Conservation (phyloP, 257 asterid species). For the Misopates orontium region DNA sequence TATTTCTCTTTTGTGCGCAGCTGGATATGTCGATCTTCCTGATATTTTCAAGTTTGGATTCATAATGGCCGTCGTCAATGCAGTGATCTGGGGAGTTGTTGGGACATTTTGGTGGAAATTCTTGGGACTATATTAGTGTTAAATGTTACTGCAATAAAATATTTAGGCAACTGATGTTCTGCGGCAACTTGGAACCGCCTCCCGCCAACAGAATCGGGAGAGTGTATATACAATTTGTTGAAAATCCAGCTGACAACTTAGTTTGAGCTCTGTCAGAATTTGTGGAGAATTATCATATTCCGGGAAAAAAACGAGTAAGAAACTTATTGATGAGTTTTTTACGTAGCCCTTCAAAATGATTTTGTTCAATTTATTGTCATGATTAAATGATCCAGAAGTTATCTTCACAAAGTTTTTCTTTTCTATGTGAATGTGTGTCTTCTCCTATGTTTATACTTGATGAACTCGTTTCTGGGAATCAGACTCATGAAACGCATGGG, state of each 20-base stretch:
- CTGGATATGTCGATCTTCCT: constrained; percentile 93
- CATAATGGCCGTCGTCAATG: constrained; percentile 80
- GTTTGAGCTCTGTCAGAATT: constrained; percentile 27
- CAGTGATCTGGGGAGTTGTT: constrained; percentile 69
- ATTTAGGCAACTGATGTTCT: constrained; percentile 26
- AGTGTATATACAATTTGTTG: neutral
- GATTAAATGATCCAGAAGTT: neutral
- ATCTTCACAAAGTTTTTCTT: neutral
- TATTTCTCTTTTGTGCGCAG: constrained; percentile 45
- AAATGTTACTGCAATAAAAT: constrained; percentile 29
- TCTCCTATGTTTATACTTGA: neutral
- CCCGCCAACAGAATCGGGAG: constrained; percentile 24
- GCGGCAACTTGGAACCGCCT: constrained; percentile 5
- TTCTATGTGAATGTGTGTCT: neutral
- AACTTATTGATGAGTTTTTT: constrained; percentile 25
- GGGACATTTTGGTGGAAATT: constrained; percentile 96
- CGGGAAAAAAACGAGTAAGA: constrained; percentile 30
- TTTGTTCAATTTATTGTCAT: constrained; percentile 12
- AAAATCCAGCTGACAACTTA: constrained; percentile 31
- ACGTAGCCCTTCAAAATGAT: constrained; percentile 6
- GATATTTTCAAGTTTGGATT: constrained; percentile 85
- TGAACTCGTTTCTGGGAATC: neutral
- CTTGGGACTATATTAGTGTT: constrained; percentile 71
- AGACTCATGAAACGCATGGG: too few species aligned
- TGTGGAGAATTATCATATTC: constrained; percentile 28